phyloP scores from a whole-genome alignment of 1,284 basidiomycete genomes.

The Ganoderma multipileum region DNA sequence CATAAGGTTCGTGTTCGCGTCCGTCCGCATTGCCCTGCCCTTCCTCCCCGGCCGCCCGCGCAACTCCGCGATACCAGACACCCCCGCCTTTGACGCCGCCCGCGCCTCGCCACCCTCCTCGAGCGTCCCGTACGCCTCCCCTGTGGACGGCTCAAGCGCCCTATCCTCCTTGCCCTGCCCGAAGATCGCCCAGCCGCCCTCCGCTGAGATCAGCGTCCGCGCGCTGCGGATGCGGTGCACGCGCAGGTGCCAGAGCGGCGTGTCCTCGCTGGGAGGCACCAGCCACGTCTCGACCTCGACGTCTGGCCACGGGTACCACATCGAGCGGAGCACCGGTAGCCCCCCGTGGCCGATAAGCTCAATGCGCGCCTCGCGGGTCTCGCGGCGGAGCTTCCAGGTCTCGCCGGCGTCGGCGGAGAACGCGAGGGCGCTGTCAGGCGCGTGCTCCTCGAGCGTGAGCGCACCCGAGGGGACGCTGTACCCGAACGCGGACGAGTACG shows the following conservation, averaged over 20 bases:
- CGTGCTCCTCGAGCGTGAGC: constrained; percentile 74
- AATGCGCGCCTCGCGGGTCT: constrained; percentile 67
- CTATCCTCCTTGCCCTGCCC: constrained; percentile 71
- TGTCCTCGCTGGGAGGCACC: constrained; percentile 61
- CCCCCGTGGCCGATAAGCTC: constrained; percentile 50
- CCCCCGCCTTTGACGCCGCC: constrained; percentile 66
- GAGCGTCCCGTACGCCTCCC: constrained; percentile 54
- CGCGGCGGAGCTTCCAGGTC: constrained; percentile 72
- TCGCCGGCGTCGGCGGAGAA: constrained; percentile 73
- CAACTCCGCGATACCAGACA: constrained; percentile 67
- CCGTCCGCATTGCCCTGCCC: constrained; percentile 65
- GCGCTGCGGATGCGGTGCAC: constrained; percentile 67
- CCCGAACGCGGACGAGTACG: constrained; percentile 78
- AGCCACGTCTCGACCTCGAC: constrained; percentile 81
- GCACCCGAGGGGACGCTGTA: constrained; percentile 77
- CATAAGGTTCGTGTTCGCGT: constrained; percentile 79
- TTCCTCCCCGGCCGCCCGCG: constrained; percentile 38
- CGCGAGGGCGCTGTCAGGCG: constrained; percentile 73
- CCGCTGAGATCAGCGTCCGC: constrained; percentile 61
- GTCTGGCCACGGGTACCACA: constrained; percentile 79
- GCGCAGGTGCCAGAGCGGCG: constrained; percentile 73
- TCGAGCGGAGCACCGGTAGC: constrained; percentile 57
- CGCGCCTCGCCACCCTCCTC: constrained; percentile 54
- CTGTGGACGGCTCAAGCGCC: constrained; percentile 54
- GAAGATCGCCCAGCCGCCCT: constrained; percentile 77